phyloP scores from a whole-genome alignment of 352 stramenopile species.

The Lagenidium sp. region DNA sequence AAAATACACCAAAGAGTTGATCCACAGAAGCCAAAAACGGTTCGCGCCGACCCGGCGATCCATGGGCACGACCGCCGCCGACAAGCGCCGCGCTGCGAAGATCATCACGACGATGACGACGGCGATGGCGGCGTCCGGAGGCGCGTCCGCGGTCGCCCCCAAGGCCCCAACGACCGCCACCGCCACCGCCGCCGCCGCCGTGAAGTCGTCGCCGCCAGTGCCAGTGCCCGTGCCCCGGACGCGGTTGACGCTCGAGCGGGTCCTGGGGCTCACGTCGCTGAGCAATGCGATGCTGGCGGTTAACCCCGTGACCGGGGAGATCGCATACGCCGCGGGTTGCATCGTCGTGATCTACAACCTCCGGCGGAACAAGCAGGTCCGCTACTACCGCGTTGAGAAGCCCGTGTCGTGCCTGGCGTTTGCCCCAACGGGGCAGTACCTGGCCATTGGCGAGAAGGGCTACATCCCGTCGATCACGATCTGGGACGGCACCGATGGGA shows the following conservation, averaged over 20 bases:
- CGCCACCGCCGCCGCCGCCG: too few relatives aligned
- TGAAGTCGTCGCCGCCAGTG: background rate
- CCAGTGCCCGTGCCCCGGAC: slow-evolving; percentile 14
- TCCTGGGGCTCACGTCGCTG: slow-evolving; percentile 62
- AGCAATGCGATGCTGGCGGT: slow-evolving; percentile 74
- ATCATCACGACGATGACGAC: background rate
- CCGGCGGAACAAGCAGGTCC: slow-evolving; percentile 75
- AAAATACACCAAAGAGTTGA: too few relatives aligned
- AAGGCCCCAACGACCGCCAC: too few relatives aligned
- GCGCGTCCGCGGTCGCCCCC: too few relatives aligned
- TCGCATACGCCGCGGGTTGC: slow-evolving; percentile 80
- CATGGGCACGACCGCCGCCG: background rate
- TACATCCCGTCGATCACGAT: slow-evolving; percentile 81
- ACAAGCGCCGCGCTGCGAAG: background rate
- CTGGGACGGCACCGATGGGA: slow-evolving; percentile 70
- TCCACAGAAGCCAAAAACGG: too few relatives aligned
- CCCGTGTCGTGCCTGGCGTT: slow-evolving; percentile 74
- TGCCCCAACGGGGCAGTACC: slow-evolving; percentile 71
- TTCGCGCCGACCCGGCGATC: too few relatives aligned
- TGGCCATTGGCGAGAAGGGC: slow-evolving; percentile 85
- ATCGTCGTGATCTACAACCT: slow-evolving; percentile 90
- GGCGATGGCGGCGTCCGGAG: background rate
- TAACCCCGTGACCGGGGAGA: slow-evolving; percentile 67
- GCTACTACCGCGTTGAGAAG: slow-evolving; percentile 86
- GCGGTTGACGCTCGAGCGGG: slow-evolving; percentile 72